A percentile compares a stretch with the other conserved stretches of the same genome.
Evolutionary conservation across 352 stramenopile genomes (phyloP).

Genomic region (Phytophthora vignae): DNA sequence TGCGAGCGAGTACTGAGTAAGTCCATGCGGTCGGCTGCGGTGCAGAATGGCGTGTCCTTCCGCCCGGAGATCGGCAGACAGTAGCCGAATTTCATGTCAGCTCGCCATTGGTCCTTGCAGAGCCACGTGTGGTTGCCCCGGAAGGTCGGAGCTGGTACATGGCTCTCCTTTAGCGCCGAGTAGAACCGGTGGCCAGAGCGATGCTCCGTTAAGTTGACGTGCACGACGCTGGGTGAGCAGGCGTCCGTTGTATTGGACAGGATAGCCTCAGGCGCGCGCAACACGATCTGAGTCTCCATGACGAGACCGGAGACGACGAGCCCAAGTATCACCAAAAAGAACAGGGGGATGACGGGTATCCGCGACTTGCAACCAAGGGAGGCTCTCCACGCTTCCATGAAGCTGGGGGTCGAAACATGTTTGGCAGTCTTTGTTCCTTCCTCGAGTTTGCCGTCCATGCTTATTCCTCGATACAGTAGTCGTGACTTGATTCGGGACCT

Average conservation of each 20-base stretch:
- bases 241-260: neutral
- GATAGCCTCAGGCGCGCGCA: neutral
- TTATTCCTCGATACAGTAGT: neutral
- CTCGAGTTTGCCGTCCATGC: conserved; percentile 10
- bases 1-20: conserved; percentile 33
- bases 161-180: conserved; percentile 13
- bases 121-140: conserved; percentile 18
- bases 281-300: conserved; percentile 16
- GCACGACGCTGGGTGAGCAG: conserved; percentile 8
- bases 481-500: neutral
- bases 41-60: conserved; percentile 54
- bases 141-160: conserved; percentile 27
- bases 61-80: conserved; percentile 57
- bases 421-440: neutral
- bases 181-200: conserved; percentile 22
- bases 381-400: neutral
- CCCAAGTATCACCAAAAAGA: conserved; percentile 15
- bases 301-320: conserved; percentile 16
- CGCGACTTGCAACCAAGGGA: neutral
- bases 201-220: conserved; percentile 13
- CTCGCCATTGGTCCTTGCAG: conserved; percentile 17
- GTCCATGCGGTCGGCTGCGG: conserved; percentile 48
- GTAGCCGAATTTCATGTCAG: conserved; percentile 20
- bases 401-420: neutral
- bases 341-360: conserved; percentile 6